Evolutionary conservation across 257 asterid genomes (phyloP).

Genomic region (Verbena officinalis): DNA sequence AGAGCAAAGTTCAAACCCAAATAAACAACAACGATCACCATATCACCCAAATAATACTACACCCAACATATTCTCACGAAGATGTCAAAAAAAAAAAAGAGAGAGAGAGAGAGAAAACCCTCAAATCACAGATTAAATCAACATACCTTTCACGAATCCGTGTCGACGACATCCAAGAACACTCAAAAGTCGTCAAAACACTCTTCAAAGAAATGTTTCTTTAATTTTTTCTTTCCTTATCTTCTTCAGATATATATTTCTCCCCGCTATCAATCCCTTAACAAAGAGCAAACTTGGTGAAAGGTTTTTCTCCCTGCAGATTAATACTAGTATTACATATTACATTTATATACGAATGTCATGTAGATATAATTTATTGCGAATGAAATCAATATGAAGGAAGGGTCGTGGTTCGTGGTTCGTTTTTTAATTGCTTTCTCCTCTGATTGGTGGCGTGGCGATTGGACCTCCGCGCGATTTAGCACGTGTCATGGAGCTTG

Average conservation of each 20-base stretch:
- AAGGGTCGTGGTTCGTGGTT: too few species aligned
- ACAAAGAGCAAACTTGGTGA: not conserved
- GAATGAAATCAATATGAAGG: too few species aligned
- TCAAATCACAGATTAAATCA: not conserved
- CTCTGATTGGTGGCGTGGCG: constrained; percentile 31
- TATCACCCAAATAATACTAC: not conserved
- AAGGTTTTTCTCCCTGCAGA: not conserved
- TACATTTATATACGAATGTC: too few species aligned
- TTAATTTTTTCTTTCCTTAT: not conserved
- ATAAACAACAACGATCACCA: not conserved
- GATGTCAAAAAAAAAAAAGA: not conserved
- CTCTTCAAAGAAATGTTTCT: not conserved
- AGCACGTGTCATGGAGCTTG: constrained; percentile 30
- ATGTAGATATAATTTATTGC: constrained; percentile 22
- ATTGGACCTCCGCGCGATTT: not conserved
- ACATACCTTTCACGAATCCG: constrained; percentile 35
- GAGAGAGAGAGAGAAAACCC: not conserved
- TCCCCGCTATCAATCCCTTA: not conserved
- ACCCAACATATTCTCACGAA: not conserved
- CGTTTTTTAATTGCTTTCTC: not conserved
- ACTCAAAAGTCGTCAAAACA: too few species aligned
- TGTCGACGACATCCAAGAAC: constrained; percentile 4
- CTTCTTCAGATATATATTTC: not conserved
- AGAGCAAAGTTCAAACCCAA: not conserved
- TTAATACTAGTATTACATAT: not conserved